Conservation (phyloP, 108 stramenopile genomes). For the Ochromonas danica region DNA sequence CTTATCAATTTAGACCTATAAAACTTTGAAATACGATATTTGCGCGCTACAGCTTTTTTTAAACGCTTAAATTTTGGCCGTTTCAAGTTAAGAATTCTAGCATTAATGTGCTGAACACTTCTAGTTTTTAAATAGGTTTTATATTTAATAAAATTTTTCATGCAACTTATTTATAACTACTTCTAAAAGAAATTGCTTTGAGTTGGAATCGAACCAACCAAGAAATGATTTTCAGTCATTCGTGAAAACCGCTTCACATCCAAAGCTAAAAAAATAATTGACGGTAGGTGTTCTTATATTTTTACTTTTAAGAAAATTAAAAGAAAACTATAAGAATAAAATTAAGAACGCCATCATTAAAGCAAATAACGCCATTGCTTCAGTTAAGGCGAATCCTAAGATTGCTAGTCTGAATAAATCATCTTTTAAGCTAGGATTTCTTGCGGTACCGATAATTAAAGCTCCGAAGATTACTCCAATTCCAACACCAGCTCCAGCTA, state of each 20-base stretch:
- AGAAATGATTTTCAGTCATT: constrained; percentile 17
- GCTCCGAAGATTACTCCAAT: constrained; percentile 46
- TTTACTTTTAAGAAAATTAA: constrained; percentile 18
- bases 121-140: constrained; percentile 17
- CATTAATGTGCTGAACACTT: constrained; percentile 16
- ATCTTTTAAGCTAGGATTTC: constrained; percentile 42
- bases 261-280: constrained; percentile 17
- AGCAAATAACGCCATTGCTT: constrained; percentile 44
- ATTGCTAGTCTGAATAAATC: constrained; percentile 42
- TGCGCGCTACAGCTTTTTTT: constrained; percentile 15
- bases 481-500: constrained; percentile 46
- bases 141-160: constrained; percentile 18
- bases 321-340: constrained; percentile 34
- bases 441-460: constrained; percentile 38
- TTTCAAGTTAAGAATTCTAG: constrained; percentile 17
- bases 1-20: constrained; percentile 17
- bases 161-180: constrained; percentile 17
- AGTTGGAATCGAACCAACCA: constrained; percentile 15
- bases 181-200: constrained; percentile 17
- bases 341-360: constrained; percentile 47
- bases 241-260: constrained; percentile 14
- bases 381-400: constrained; percentile 46
- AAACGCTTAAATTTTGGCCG: constrained; percentile 15
- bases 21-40: constrained; percentile 17
- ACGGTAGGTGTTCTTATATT: constrained; percentile 16